Conservation (phyloP, 352 stramenopile species). For the Phytophthora rubi region DNA sequence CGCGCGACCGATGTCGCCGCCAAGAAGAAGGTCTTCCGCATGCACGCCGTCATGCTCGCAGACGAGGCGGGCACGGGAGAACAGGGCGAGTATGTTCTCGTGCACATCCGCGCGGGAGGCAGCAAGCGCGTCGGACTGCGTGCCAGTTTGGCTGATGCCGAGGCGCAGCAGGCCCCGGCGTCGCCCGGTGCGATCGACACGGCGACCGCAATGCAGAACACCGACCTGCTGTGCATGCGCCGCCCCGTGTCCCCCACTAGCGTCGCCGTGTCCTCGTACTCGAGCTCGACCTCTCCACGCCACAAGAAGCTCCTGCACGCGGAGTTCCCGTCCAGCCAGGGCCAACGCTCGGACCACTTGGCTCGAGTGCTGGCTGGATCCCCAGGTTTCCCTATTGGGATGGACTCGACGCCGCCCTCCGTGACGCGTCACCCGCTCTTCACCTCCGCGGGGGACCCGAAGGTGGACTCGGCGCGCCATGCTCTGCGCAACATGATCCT, state of each 20-base stretch:
- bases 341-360: slow-evolving; percentile 22
- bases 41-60: slow-evolving; percentile 83
- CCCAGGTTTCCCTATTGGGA: slow-evolving; percentile 9
- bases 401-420: slow-evolving; percentile 20
- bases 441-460: slow-evolving; percentile 33
- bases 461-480: slow-evolving; percentile 44
- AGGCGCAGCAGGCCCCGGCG: slow-evolving; percentile 23
- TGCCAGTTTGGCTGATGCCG: slow-evolving; percentile 33
- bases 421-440: slow-evolving; percentile 45
- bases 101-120: slow-evolving; percentile 75
- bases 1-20: slow-evolving; percentile 47
- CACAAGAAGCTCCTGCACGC: slow-evolving; percentile 55
- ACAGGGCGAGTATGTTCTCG: slow-evolving; percentile 65
- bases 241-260: slow-evolving; percentile 50
- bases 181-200: slow-evolving; percentile 26
- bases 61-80: slow-evolving; percentile 52
- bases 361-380: slow-evolving; percentile 13
- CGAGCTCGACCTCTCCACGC: slow-evolving; percentile 49
- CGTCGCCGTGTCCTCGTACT: slow-evolving; percentile 46
- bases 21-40: slow-evolving; percentile 83
- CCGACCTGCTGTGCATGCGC: slow-evolving; percentile 27
- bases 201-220: slow-evolving; percentile 12
- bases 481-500: slow-evolving; percentile 59
- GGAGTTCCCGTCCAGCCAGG: slow-evolving; percentile 29
- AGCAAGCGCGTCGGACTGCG: slow-evolving; percentile 75